These are phyloP conservation scores for Talaromyces verruculosus DNA, from an alignment of 2,329 filamentous ascomycete species.

Conservation along the genomic window DNA sequence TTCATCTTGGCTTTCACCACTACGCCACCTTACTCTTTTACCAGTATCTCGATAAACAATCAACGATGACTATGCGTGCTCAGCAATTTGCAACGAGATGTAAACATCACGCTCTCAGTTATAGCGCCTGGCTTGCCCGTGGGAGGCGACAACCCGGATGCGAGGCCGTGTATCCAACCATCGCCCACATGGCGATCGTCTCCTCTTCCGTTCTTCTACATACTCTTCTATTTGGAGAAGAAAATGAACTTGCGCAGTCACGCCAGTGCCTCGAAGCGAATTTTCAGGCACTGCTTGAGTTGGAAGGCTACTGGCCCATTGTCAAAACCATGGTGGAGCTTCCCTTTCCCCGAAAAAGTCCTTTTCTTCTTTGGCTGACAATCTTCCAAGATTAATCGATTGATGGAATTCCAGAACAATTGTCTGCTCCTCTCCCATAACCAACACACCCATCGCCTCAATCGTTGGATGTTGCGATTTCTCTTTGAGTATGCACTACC, in stretches of 20 bases:
- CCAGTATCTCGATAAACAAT: constrained; percentile 36
- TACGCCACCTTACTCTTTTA: constrained; percentile 43
- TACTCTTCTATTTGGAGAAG: constrained; percentile 34
- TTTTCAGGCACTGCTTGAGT: background rate
- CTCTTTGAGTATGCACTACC: constrained; percentile 5
- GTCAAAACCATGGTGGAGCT: constrained; percentile 1
- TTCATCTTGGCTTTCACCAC: constrained; percentile 43
- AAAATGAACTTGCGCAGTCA: constrained; percentile 8
- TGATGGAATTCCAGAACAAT: background rate
- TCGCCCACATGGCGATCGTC: constrained; percentile 39
- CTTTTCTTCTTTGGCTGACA: background rate
- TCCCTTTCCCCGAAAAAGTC: background rate
- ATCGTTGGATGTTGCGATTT: constrained; percentile 6
- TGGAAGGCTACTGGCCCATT: background rate
- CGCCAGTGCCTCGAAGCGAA: background rate
- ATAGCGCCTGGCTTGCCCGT: background rate
- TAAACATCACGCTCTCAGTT: background rate
- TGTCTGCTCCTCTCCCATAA: background rate
- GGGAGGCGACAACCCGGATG: constrained; percentile 28
- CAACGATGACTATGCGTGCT: constrained; percentile 9
- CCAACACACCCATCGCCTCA: constrained; percentile 1
- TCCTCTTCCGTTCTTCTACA: constrained; percentile 40
- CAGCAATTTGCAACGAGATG: background rate
- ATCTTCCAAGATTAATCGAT: background rate
- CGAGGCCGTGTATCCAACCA: constrained; percentile 34